Percentiles rank a stretch among this genome's conserved stretches.
These are phyloP conservation scores for Draba incana DNA, from an alignment of 345 rosid genomes.

Conservation along the genomic window DNA sequence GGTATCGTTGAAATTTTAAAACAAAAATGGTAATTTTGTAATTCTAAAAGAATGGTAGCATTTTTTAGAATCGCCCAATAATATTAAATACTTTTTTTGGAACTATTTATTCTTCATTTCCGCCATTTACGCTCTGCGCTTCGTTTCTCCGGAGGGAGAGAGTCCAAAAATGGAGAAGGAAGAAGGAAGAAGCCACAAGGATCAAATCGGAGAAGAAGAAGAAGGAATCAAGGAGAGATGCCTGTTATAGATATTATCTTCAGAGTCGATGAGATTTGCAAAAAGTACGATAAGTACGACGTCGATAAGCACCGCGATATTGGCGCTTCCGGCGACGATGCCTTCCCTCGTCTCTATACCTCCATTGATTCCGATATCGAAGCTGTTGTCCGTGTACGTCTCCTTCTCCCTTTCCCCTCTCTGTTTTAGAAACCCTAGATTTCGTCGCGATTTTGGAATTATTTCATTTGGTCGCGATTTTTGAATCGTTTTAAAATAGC, in stretches of 20 bases:
- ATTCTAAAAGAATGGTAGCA: no score
- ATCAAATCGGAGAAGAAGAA: constrained; percentile 16
- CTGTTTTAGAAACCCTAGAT: background rate
- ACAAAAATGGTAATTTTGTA: no score
- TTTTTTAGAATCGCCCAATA: no score
- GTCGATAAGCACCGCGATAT: constrained; percentile 65
- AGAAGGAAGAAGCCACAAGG: constrained; percentile 13
- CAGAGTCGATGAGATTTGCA: constrained; percentile 80
- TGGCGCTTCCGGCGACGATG: constrained; percentile 65
- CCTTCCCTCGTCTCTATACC: constrained; percentile 63
- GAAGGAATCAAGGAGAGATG: constrained; percentile 44
- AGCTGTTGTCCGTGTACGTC: constrained; percentile 48
- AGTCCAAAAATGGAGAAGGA: constrained; percentile 26
- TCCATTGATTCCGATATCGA: constrained; percentile 60
- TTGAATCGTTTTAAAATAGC: no score
- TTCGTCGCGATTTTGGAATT: background rate
- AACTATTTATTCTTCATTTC: constrained; percentile 15
- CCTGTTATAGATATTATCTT: constrained; percentile 67
- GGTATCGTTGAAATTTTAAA: no score
- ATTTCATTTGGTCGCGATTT: no score
- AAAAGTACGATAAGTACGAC: constrained; percentile 77
- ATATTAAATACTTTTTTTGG: no score
- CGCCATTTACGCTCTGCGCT: constrained; percentile 42
- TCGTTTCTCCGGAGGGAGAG: constrained; percentile 22
- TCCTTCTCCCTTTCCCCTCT: constrained; percentile 2